A percentile compares a stretch with the other conserved stretches of the same genome.
phyloP scores from a whole-genome alignment of 345 rosid species.

The Eucalyptus cladocalyx region DNA sequence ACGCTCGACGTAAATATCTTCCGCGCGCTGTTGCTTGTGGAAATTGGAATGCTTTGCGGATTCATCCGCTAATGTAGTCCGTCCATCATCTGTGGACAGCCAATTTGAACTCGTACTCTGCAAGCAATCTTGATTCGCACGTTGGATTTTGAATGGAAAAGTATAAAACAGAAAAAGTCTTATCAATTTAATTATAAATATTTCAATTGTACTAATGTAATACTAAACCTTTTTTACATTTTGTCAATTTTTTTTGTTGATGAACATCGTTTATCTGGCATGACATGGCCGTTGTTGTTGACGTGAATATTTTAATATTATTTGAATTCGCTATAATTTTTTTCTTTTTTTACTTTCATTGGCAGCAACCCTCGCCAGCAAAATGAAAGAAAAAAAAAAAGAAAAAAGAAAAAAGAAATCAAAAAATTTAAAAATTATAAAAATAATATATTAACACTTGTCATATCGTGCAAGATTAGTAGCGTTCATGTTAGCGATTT shows the following conservation, averaged over 20 bases:
- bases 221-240: no score
- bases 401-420: no score
- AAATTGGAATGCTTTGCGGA: background rate
- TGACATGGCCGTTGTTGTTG: fast-evolving
- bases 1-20: background rate
- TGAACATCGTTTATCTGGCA: fast-evolving
- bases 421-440: no score
- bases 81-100: background rate
- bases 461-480: no score
- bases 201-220: no score
- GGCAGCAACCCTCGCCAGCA: no score
- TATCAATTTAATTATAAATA: no score
- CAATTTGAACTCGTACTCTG: background rate
- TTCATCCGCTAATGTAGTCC: background rate
- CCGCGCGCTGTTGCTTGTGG: background rate
- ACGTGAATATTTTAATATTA: no score
- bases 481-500: fast-evolving
- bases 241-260: no score
- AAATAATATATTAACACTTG: fast-evolving
- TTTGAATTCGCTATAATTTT: no score
- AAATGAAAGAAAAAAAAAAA: no score
- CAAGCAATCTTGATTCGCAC: background rate
- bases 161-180: background rate
- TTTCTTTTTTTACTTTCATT: no score
- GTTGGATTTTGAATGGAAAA: background rate